Evolutionary conservation across 23 red algal species (phyloP).

Genomic region (Gracilaria vermiculophylla): DNA sequence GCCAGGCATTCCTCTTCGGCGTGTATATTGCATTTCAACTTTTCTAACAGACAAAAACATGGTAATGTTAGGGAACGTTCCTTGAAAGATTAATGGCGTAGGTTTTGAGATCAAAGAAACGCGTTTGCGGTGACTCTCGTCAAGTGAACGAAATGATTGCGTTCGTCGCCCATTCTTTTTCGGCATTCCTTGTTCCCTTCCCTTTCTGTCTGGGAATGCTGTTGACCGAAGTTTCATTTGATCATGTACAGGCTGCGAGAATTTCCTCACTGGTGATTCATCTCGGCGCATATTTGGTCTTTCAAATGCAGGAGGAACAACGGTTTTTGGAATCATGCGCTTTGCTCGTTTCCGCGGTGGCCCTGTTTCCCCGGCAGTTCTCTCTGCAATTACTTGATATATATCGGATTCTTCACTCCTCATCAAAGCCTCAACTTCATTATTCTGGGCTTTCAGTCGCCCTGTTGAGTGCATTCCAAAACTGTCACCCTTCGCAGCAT

Average conservation of each 20-base stretch:
- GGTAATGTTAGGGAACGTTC: constrained; percentile 5
- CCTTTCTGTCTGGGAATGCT: not conserved
- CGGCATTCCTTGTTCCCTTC: not conserved
- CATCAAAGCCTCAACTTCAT: not conserved
- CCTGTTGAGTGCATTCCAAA: not conserved
- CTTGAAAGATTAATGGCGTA: not conserved
- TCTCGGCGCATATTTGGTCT: not conserved
- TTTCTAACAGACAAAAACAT: constrained; percentile 31
- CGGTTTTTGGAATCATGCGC: constrained; percentile 19
- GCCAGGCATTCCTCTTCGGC: not conserved
- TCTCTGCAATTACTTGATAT: constrained; percentile 22
- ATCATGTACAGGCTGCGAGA: not conserved
- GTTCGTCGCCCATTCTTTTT: not conserved
- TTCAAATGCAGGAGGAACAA: constrained; percentile 1
- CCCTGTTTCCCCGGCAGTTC: constrained; percentile 54
- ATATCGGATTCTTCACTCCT: not conserved
- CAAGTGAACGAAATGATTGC: not conserved
- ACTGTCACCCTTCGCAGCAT: not conserved
- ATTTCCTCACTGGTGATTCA: not conserved
- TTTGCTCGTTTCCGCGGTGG: constrained; percentile 48
- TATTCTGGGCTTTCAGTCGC: not conserved
- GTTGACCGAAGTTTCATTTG: not conserved
- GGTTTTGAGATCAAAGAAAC: not conserved
- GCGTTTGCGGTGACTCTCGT: not conserved
- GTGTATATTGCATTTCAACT: constrained; percentile 33